Conservation (phyloP, 805 yeast species). For the Henningerozyma blattae region DNA sequence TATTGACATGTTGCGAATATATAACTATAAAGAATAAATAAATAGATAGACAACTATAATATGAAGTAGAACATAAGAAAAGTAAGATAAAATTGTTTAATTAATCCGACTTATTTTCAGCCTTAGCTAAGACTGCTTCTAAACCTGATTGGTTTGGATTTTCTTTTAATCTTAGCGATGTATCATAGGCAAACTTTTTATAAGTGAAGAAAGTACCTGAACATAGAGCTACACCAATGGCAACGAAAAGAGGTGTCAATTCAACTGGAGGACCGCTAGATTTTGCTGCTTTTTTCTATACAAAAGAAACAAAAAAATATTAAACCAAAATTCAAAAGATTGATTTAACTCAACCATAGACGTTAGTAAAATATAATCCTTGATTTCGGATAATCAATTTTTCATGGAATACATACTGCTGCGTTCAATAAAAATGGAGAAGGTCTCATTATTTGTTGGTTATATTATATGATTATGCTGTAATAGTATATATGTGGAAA, state of each 20-base stretch:
- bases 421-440: conserved; percentile 34
- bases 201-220: conserved; percentile 40
- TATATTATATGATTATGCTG: too few species aligned
- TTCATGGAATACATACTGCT: conserved; percentile 29
- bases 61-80: too few species aligned
- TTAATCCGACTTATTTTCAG: conserved; percentile 5
- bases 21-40: too few species aligned
- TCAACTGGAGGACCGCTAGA: conserved; percentile 35
- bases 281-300: conserved; percentile 28
- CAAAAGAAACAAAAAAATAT: too few species aligned
- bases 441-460: conserved; percentile 33
- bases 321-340: too few species aligned
- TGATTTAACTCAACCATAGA: neutral
- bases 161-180: conserved; percentile 34
- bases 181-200: conserved; percentile 39
- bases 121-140: conserved; percentile 16
- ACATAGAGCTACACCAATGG: conserved; percentile 40
- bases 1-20: too few species aligned
- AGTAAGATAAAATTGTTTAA: too few species aligned
- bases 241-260: conserved; percentile 45
- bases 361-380: conserved; percentile 6
- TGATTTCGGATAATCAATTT: neutral
- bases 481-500: too few species aligned
- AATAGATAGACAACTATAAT: too few species aligned
- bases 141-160: conserved; percentile 31